These are phyloP conservation scores for Talaromyces sp. DNA, from an alignment of 2,329 filamentous ascomycete genomes.

Conservation along the genomic window DNA sequence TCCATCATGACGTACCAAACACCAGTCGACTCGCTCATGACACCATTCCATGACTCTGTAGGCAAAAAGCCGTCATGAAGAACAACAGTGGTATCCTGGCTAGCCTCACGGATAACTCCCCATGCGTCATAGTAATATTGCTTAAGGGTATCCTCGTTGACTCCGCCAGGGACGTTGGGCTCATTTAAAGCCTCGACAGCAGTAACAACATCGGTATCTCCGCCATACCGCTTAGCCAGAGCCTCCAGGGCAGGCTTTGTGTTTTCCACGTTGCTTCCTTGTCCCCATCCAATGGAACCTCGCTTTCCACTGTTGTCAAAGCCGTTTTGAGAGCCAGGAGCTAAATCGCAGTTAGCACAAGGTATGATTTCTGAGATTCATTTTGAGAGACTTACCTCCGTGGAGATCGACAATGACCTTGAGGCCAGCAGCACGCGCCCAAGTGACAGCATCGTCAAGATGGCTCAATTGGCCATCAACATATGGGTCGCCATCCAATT, in stretches of 20 bases:
- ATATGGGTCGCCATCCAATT: constrained; percentile 60
- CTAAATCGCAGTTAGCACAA: constrained; percentile 29
- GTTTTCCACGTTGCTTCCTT: constrained; percentile 36
- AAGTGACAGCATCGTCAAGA: constrained; percentile 60
- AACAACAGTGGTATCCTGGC: constrained; percentile 54
- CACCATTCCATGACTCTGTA: constrained; percentile 63
- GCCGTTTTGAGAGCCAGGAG: constrained; percentile 66
- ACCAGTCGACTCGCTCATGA: constrained; percentile 53
- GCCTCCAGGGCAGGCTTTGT: constrained; percentile 59
- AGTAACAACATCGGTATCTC: constrained; percentile 61
- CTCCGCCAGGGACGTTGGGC: constrained; percentile 41
- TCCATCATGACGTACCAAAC: constrained; percentile 62
- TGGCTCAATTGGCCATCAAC: constrained; percentile 63
- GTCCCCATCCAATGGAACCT: constrained; percentile 43
- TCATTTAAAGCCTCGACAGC: constrained; percentile 52
- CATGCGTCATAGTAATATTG: constrained; percentile 61
- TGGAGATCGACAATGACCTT: constrained; percentile 71
- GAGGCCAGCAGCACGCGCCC: constrained; percentile 61
- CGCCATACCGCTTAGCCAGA: constrained; percentile 62
- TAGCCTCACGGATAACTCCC: constrained; percentile 48
- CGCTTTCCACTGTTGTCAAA: constrained; percentile 66
- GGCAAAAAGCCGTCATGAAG: constrained; percentile 54
- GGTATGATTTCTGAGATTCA: background rate
- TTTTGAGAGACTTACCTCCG: constrained; percentile 53
- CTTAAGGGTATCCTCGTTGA: constrained; percentile 50